A percentile compares a stretch with the other conserved stretches of the same genome.
These are phyloP conservation scores for Hibiscus syriacus DNA, from an alignment of 345 rosid genomes.

Conservation along the genomic window DNA sequence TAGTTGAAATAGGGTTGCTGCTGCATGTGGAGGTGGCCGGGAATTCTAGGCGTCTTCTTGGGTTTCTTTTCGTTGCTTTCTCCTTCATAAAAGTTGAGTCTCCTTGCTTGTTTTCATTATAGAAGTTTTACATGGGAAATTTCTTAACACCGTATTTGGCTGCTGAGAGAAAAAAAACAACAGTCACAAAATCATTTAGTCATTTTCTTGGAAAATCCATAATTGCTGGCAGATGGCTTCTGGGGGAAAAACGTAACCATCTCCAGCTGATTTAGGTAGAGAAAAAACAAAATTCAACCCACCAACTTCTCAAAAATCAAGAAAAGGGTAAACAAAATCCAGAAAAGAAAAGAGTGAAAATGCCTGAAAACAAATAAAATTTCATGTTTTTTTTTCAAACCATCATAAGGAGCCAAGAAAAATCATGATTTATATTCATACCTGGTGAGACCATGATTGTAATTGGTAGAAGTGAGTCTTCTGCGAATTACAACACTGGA, in stretches of 20 bases:
- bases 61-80: too few relatives aligned
- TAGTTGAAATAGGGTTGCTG: too few relatives aligned
- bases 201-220: background rate
- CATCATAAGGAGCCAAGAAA: background rate
- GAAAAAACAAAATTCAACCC: background rate
- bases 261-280: background rate
- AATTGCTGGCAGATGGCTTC: background rate
- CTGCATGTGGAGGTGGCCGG: too few relatives aligned
- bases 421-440: conserved; percentile 6
- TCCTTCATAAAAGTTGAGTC: too few relatives aligned
- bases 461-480: conserved; percentile 37
- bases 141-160: background rate
- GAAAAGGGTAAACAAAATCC: background rate
- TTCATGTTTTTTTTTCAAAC: background rate
- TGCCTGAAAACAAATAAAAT: background rate
- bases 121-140: too few relatives aligned
- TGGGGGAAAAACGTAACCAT: background rate
- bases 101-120: too few relatives aligned
- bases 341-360: background rate
- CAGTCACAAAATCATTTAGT: too few relatives aligned
- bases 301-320: background rate
- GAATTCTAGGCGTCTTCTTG: too few relatives aligned
- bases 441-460: conserved; percentile 48
- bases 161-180: background rate
- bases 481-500: conserved; percentile 36